phyloP scores from a whole-genome alignment of 257 asterid genomes.

The Paulownia fortunei region DNA sequence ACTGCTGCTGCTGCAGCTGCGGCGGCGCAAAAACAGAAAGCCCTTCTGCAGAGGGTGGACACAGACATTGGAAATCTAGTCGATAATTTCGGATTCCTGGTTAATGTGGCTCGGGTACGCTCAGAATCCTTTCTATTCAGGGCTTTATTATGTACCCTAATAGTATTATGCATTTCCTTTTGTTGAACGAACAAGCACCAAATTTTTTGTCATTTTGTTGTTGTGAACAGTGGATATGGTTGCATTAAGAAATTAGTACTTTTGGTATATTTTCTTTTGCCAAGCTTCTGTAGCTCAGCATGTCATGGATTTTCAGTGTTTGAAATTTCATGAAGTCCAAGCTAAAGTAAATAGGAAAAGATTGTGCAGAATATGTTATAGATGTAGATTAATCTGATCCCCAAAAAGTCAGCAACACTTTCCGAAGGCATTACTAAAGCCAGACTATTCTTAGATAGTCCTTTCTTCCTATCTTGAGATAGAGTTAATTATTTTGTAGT shows the following conservation, averaged over 20 bases:
- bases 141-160: not conserved
- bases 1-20: slow-evolving; percentile 71
- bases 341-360: not conserved
- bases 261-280: not conserved
- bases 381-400: not conserved
- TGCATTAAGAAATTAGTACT: not conserved
- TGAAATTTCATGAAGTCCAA: not conserved
- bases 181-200: not conserved
- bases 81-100: slow-evolving; percentile 78
- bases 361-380: not conserved
- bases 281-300: not conserved
- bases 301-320: too few species aligned
- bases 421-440: not conserved
- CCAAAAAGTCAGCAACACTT: not conserved
- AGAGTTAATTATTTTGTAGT: not conserved
- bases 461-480: not conserved
- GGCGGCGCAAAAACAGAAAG: slow-evolving; percentile 87
- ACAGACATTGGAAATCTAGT: slow-evolving; percentile 79
- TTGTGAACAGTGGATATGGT: not conserved
- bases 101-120: slow-evolving; percentile 78
- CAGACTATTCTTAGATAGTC: not conserved
- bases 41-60: slow-evolving; percentile 81
- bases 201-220: not conserved
- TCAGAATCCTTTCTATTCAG: not conserved
- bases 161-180: not conserved